Conservation (phyloP, 2,329 filamentous ascomycete species). For the Fusarium foetens region DNA sequence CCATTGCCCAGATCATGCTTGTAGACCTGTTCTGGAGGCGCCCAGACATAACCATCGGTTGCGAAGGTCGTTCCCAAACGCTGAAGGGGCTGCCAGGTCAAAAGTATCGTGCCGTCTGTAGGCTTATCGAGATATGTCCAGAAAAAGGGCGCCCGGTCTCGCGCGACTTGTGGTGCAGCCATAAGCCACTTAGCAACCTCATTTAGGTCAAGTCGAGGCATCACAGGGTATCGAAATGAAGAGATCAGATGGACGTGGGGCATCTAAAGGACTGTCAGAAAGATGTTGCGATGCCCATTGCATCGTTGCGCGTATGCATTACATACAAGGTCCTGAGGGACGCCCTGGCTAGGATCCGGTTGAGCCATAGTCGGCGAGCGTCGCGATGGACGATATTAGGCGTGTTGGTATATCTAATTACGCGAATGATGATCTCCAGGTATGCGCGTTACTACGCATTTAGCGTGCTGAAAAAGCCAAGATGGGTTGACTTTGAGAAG, state of each 20-base stretch:
- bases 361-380: conserved; percentile 51
- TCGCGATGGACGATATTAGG: conserved; percentile 32
- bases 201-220: conserved; percentile 75
- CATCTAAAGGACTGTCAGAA: conserved; percentile 63
- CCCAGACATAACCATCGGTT: conserved; percentile 94
- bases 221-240: conserved; percentile 79
- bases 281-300: not conserved
- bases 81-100: conserved; percentile 88
- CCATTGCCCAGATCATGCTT: conserved; percentile 76
- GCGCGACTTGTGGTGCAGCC: conserved; percentile 84
- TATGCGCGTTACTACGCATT: not conserved
- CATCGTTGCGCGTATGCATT: not conserved
- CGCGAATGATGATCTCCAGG: conserved; percentile 30
- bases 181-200: conserved; percentile 87
- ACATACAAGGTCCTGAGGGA: conserved; percentile 56
- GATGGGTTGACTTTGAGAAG: conserved; percentile 8
- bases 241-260: conserved; percentile 92
- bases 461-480: not conserved
- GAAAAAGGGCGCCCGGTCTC: conserved; percentile 85
- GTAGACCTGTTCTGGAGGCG: conserved; percentile 80
- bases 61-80: conserved; percentile 79
- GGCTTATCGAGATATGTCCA: conserved; percentile 93
- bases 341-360: conserved; percentile 55
- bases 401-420: conserved; percentile 24
- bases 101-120: conserved; percentile 80